phyloP scores from a whole-genome alignment of 805 yeast genomes.

The Teunomyces kruisii region DNA sequence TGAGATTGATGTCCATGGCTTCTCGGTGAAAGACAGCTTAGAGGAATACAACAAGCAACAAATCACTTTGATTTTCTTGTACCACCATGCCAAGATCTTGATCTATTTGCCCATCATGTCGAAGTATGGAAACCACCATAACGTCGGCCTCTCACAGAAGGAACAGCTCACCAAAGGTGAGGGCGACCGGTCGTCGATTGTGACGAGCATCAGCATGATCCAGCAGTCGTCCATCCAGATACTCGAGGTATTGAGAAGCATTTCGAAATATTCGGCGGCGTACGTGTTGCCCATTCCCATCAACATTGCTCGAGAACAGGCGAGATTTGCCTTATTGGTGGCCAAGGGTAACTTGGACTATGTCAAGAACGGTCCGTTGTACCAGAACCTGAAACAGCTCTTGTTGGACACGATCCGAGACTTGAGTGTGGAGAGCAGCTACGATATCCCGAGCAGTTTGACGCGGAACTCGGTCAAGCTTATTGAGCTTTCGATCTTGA shows the following conservation, averaged over 20 bases:
- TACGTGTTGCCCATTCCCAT: slow-evolving; percentile 61
- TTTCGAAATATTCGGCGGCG: slow-evolving; percentile 36
- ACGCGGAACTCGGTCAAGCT: slow-evolving; percentile 56
- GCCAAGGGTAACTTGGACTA: slow-evolving; percentile 80
- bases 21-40: slow-evolving; percentile 34
- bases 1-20: slow-evolving; percentile 61
- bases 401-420: slow-evolving; percentile 51
- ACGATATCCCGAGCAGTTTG: slow-evolving; percentile 60
- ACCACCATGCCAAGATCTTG: slow-evolving; percentile 43
- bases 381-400: slow-evolving; percentile 64
- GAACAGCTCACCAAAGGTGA: slow-evolving; percentile 39
- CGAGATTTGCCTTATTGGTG: slow-evolving; percentile 61
- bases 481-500: slow-evolving; percentile 58
- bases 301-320: slow-evolving; percentile 60
- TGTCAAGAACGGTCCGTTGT: slow-evolving; percentile 77
- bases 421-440: slow-evolving; percentile 49
- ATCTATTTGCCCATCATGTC: slow-evolving; percentile 43
- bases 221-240: slow-evolving; percentile 70
- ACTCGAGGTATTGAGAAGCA: slow-evolving; percentile 48
- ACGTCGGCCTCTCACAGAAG: slow-evolving; percentile 41
- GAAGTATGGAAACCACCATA: slow-evolving; percentile 40
- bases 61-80: slow-evolving; percentile 49
- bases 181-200: slow-evolving; percentile 26
- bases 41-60: slow-evolving; percentile 42
- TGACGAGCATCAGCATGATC: slow-evolving; percentile 61